Evolutionary conservation across 495 filamentous ascomycete species (phyloP).

Genomic region (Penicillium coffeae): DNA sequence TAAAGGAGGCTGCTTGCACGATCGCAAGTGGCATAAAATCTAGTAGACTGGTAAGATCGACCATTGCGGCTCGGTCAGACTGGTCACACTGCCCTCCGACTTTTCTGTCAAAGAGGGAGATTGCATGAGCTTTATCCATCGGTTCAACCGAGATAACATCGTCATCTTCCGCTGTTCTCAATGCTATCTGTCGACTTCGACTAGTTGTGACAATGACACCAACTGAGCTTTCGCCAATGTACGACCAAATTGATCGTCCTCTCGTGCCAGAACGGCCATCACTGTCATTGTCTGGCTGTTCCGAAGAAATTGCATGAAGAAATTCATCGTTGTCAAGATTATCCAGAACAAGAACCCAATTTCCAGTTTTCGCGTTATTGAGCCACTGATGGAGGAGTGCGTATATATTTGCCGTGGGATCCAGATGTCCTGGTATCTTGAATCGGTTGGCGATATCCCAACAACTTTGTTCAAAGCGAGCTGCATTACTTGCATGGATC

Average conservation of each 20-base stretch:
- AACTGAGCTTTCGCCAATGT: neutral
- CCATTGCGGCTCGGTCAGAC: slow-evolving; percentile 10
- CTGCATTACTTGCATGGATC: slow-evolving; percentile 20
- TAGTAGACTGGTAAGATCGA: slow-evolving; percentile 28
- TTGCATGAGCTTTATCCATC: slow-evolving; percentile 29
- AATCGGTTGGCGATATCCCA: slow-evolving; percentile 33
- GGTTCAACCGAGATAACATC: slow-evolving; percentile 38
- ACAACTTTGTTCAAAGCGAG: slow-evolving; percentile 39
- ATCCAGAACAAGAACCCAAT: slow-evolving; percentile 8
- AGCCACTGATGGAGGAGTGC: slow-evolving; percentile 38
- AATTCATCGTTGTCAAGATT: slow-evolving; percentile 16
- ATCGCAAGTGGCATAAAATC: slow-evolving; percentile 41
- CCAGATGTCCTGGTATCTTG: slow-evolving; percentile 30
- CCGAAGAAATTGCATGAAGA: slow-evolving; percentile 11
- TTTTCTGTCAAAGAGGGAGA: slow-evolving; percentile 40
- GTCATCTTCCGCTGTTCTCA: slow-evolving; percentile 24
- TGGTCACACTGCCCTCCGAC: slow-evolving; percentile 16
- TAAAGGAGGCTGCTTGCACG: slow-evolving; percentile 43
- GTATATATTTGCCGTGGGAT: slow-evolving; percentile 37
- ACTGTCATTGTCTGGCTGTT: slow-evolving; percentile 6
- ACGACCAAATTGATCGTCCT: slow-evolving; percentile 4
- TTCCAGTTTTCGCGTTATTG: slow-evolving; percentile 16
- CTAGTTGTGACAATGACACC: slow-evolving; percentile 33
- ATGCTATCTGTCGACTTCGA: slow-evolving; percentile 22
- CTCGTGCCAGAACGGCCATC: neutral